A percentile compares a stretch with the other conserved stretches of the same genome.
These are phyloP conservation scores for Lactifluus subvellereus DNA, from an alignment of 768 basidiomycete species.

Conservation along the genomic window DNA sequence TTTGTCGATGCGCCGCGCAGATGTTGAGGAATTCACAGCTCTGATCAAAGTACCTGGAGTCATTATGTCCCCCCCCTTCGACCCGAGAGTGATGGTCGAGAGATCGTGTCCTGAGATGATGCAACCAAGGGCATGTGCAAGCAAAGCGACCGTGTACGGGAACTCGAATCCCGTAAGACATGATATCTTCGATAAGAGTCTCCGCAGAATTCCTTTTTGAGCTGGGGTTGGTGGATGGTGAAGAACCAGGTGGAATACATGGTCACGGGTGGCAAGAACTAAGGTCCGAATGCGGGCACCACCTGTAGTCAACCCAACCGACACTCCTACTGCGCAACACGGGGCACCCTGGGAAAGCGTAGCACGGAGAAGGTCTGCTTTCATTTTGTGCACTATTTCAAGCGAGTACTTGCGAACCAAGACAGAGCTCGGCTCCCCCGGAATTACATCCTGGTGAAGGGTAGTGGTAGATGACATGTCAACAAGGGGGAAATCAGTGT, in stretches of 20 bases:
- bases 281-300: background rate
- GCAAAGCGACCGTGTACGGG: slow-evolving; percentile 1
- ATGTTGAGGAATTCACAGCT: background rate
- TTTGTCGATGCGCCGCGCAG: background rate
- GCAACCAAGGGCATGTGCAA: background rate
- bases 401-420: background rate
- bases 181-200: slow-evolving; percentile 7
- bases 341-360: background rate
- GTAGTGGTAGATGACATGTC: background rate
- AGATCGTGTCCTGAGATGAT: slow-evolving; percentile 8
- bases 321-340: background rate
- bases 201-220: background rate
- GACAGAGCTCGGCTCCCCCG: background rate
- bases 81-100: background rate
- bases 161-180: slow-evolving; percentile 18
- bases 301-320: background rate
- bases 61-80: background rate
- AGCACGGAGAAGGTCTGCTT: background rate
- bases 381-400: background rate
- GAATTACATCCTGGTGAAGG: background rate
- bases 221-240: background rate
- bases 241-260: background rate
- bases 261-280: background rate
- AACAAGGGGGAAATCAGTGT: background rate
- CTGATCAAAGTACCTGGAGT: background rate